These are phyloP conservation scores for Pelagophyceae sp. DNA, from an alignment of 352 stramenopile genomes.

Conservation along the genomic window DNA sequence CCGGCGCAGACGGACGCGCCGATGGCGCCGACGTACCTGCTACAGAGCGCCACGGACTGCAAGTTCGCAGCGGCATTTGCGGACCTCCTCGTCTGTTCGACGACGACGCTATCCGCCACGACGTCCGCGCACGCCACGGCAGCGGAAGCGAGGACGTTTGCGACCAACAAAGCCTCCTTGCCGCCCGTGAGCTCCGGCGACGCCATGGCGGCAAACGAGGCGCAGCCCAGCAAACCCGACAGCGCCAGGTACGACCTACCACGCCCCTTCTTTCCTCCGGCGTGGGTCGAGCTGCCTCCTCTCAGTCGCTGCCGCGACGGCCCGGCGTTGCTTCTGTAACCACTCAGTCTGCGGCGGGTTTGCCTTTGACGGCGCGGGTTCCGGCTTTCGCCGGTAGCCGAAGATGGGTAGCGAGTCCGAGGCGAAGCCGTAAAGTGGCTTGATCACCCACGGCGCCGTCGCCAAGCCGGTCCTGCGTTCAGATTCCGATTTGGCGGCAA, in stretches of 20 bases:
- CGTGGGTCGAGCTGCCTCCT: no score
- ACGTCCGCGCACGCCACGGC: slow-evolving; percentile 86
- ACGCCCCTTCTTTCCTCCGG: no score
- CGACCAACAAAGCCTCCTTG: slow-evolving; percentile 47
- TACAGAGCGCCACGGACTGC: background rate
- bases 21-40: slow-evolving; percentile 13
- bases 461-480: slow-evolving; percentile 81
- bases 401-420: slow-evolving; percentile 85
- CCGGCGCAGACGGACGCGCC: slow-evolving; percentile 76
- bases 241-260: slow-evolving; percentile 88
- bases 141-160: slow-evolving; percentile 64
- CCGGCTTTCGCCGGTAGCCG: slow-evolving; percentile 70
- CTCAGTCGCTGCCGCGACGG: no score
- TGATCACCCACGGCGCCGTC: slow-evolving; percentile 87
- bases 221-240: slow-evolving; percentile 52
- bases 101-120: slow-evolving; percentile 87
- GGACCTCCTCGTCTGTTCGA: slow-evolving; percentile 71
- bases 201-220: slow-evolving; percentile 42
- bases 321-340: no score
- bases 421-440: slow-evolving; percentile 89
- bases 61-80: background rate
- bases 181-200: background rate
- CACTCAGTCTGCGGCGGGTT: no score
- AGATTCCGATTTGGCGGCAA: no score
- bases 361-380: no score